Percentiles rank a stretch among this genome's conserved stretches.
Conservation (phyloP, 2,329 filamentous ascomycete genomes). For the Epichloe coenophiala region DNA sequence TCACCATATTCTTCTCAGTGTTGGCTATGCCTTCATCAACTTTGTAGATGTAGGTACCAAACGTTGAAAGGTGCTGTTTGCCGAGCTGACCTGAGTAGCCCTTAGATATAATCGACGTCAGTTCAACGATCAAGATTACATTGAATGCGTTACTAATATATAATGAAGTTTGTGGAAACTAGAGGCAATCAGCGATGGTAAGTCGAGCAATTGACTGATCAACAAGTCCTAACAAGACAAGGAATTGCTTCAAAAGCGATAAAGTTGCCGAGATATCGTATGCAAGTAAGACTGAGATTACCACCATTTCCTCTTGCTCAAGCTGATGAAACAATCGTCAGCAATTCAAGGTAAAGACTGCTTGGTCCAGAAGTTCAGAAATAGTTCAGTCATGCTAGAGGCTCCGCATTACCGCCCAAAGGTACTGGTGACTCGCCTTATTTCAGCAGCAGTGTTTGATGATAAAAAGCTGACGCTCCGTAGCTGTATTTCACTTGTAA, state of each 20-base stretch:
- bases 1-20: constrained; percentile 36
- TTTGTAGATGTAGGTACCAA: constrained; percentile 56
- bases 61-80: not conserved
- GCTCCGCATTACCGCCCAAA: constrained; percentile 71
- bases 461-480: not conserved
- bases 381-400: constrained; percentile 92
- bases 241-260: constrained; percentile 70
- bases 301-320: not conserved
- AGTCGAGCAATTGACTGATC: constrained; percentile 5
- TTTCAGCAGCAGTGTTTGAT: not conserved
- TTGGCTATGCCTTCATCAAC: constrained; percentile 96
- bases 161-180: constrained; percentile 51
- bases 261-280: constrained; percentile 88
- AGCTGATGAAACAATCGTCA: constrained; percentile 17
- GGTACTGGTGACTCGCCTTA: constrained; percentile 28
- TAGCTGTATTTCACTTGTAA: constrained; percentile 41
- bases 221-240: constrained; percentile 17
- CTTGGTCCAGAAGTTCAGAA: constrained; percentile 87
- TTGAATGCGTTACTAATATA: constrained; percentile 8
- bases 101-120: constrained; percentile 57
- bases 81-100: constrained; percentile 38
- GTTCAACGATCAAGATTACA: constrained; percentile 12
- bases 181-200: constrained; percentile 60
- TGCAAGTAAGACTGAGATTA: constrained; percentile 52
- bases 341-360: constrained; percentile 88